Conservation (phyloP, 2,329 filamentous ascomycete species). For the Cladophialophora psammophila region DNA sequence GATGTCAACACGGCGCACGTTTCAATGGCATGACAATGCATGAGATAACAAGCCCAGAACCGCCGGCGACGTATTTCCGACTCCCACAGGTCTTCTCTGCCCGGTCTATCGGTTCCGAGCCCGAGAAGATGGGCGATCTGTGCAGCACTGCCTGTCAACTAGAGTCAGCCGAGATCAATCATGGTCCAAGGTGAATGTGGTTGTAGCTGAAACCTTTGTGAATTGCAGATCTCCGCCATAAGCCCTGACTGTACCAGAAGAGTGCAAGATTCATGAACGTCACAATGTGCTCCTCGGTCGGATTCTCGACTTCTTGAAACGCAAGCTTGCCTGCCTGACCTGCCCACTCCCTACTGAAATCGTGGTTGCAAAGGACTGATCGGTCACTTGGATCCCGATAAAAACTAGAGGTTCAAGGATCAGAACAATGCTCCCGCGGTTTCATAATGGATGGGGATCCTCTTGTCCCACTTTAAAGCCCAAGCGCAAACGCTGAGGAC, state of each 20-base stretch:
- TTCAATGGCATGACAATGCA: slow-evolving; percentile 24
- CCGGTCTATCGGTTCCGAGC: slow-evolving; percentile 12
- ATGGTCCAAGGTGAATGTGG: neutral
- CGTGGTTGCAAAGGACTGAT: slow-evolving; percentile 16
- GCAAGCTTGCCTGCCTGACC: slow-evolving; percentile 26
- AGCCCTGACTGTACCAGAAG: slow-evolving; percentile 33
- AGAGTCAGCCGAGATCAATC: neutral
- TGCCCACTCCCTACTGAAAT: slow-evolving; percentile 26
- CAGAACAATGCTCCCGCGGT: neutral
- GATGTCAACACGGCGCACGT: neutral
- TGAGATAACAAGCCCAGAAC: slow-evolving; percentile 32
- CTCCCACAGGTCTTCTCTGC: slow-evolving; percentile 7
- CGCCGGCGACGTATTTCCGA: slow-evolving; percentile 24
- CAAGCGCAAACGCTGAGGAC: slow-evolving; percentile 25
- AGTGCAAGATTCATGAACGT: slow-evolving; percentile 27
- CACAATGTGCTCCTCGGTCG: slow-evolving; percentile 26
- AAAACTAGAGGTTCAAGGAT: slow-evolving; percentile 11
- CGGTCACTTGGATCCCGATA: slow-evolving; percentile 11
- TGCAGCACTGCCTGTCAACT: slow-evolving; percentile 18
- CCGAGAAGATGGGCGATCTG: slow-evolving; percentile 25
- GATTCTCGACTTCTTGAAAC: slow-evolving; percentile 24
- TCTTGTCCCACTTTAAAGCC: slow-evolving; percentile 15
- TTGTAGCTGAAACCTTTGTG: slow-evolving; percentile 28
- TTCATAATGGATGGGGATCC: neutral
- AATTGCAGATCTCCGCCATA: slow-evolving; percentile 26